Percentiles rank a stretch among this genome's conserved stretches.
These are phyloP conservation scores for Erythrobasidium hasegawianum DNA, from an alignment of 1,284 basidiomycete genomes.

Conservation along the genomic window DNA sequence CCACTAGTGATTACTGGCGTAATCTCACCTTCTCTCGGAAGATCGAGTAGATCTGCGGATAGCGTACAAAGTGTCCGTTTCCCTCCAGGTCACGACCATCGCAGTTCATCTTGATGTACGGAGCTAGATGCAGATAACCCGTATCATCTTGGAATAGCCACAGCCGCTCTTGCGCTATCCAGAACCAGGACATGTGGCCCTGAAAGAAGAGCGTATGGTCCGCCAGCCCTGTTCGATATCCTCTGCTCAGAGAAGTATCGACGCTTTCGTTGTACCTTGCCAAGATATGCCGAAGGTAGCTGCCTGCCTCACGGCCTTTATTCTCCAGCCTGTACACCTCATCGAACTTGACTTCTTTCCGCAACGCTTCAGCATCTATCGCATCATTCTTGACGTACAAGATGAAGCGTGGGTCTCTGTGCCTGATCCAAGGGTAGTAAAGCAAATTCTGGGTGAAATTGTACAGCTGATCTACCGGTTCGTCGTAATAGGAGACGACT, in stretches of 20 bases:
- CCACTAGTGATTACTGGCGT: too few species aligned
- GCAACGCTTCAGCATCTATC: slow-evolving; percentile 5
- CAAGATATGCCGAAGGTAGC: slow-evolving; percentile 42
- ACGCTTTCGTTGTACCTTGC: slow-evolving; percentile 32
- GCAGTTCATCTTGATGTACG: slow-evolving; percentile 38
- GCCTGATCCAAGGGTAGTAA: slow-evolving; percentile 23
- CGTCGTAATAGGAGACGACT: slow-evolving; percentile 34
- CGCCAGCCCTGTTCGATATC: slow-evolving; percentile 28
- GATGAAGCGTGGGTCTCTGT: slow-evolving; percentile 31
- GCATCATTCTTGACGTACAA: slow-evolving; percentile 27
- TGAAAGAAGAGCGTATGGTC: slow-evolving; percentile 40
- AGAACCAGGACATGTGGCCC: slow-evolving; percentile 36
- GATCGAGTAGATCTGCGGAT: slow-evolving; percentile 39
- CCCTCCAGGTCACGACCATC: slow-evolving; percentile 31
- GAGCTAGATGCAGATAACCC: slow-evolving; percentile 36
- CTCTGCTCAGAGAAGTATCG: slow-evolving; percentile 1
- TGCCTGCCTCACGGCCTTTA: slow-evolving; percentile 42
- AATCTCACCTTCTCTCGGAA: slow-evolving; percentile 36
- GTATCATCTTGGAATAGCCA: slow-evolving; percentile 30
- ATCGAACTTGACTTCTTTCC: slow-evolving; percentile 5
- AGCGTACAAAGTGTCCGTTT: slow-evolving; percentile 36
- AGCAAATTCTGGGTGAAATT: slow-evolving; percentile 6
- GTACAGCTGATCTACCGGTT: slow-evolving; percentile 7
- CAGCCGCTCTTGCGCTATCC: slow-evolving; percentile 36
- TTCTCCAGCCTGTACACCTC: slow-evolving; percentile 41